These are phyloP conservation scores for Diutina neorugosa DNA, from an alignment of 1,139 yeast species.

Conservation along the genomic window DNA sequence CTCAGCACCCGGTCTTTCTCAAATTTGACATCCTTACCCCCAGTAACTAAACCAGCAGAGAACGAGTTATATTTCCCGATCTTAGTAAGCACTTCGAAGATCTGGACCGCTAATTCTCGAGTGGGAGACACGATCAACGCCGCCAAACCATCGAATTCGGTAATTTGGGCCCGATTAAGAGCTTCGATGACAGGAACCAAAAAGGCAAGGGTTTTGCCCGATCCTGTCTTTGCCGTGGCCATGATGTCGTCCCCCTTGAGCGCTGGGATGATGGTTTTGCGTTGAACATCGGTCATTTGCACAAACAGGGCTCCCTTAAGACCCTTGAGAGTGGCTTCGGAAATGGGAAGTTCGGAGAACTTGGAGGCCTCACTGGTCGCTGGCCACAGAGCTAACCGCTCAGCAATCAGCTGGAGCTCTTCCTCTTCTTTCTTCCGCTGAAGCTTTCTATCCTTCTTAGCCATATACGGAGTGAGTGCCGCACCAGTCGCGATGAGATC, in stretches of 20 bases:
- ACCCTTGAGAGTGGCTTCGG: conserved; percentile 56
- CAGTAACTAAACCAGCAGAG: conserved; percentile 92
- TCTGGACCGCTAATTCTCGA: conserved; percentile 88
- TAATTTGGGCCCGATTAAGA: conserved; percentile 63
- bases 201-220: conserved; percentile 92
- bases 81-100: conserved; percentile 76
- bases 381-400: neutral
- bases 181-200: conserved; percentile 74
- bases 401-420: conserved; percentile 16
- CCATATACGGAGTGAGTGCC: neutral
- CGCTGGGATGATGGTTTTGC: conserved; percentile 63
- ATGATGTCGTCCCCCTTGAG: conserved; percentile 73
- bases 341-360: conserved; percentile 65
- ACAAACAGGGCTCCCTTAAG: conserved; percentile 61
- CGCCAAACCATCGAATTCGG: conserved; percentile 85
- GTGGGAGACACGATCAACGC: conserved; percentile 90
- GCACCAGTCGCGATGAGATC: neutral
- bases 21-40: conserved; percentile 85
- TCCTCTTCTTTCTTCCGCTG: conserved; percentile 30
- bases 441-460: conserved; percentile 11
- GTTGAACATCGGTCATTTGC: conserved; percentile 77
- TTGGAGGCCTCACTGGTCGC: conserved; percentile 7
- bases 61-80: conserved; percentile 73
- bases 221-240: conserved; percentile 94
- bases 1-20: conserved; percentile 78